Percentiles rank a stretch among this genome's conserved stretches.
Evolutionary conservation across 78 protist species (phyloP).

Genomic region (Tieghemostelium lacteum): DNA sequence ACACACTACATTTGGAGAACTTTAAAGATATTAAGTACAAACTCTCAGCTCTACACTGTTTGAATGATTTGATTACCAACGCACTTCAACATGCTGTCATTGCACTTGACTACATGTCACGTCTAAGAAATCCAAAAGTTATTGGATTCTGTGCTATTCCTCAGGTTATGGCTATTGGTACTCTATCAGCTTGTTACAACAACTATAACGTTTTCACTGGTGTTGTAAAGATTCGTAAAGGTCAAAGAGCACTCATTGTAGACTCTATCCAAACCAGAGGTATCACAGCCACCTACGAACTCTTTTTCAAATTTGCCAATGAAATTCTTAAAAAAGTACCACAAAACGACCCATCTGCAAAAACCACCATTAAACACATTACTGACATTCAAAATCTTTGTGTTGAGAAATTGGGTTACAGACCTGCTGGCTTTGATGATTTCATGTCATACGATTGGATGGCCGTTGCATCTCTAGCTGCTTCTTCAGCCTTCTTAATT

Average conservation of each 20-base stretch:
- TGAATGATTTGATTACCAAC: slow-evolving; percentile 92
- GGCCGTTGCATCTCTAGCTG: slow-evolving; percentile 64
- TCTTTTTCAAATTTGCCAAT: slow-evolving; percentile 47
- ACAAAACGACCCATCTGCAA: slow-evolving; percentile 36
- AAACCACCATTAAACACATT: slow-evolving; percentile 48
- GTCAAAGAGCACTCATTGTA: slow-evolving; percentile 76
- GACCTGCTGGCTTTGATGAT: slow-evolving; percentile 69
- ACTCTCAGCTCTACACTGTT: slow-evolving; percentile 86
- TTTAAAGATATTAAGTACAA: slow-evolving; percentile 30
- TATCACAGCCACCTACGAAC: slow-evolving; percentile 37
- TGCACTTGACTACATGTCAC: slow-evolving; percentile 85
- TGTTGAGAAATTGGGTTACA: slow-evolving; percentile 56
- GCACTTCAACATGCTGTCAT: slow-evolving; percentile 91
- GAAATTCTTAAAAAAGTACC: slow-evolving; percentile 60
- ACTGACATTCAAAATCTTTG: slow-evolving; percentile 40
- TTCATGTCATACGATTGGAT: slow-evolving; percentile 60
- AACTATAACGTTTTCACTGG: slow-evolving; percentile 87
- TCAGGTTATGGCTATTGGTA: slow-evolving; percentile 98
- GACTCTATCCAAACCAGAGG: slow-evolving; percentile 48
- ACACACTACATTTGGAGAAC: slow-evolving; percentile 46
- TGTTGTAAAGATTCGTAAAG: slow-evolving; percentile 96
- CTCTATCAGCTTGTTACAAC: slow-evolving; percentile 90
- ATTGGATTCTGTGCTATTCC: slow-evolving; percentile 97
- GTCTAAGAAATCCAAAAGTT: slow-evolving; percentile 65
- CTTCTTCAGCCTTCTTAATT: slow-evolving; percentile 66